Conservation (phyloP, 2,329 filamentous ascomycete species). For the Diplodia scrobiculata region DNA sequence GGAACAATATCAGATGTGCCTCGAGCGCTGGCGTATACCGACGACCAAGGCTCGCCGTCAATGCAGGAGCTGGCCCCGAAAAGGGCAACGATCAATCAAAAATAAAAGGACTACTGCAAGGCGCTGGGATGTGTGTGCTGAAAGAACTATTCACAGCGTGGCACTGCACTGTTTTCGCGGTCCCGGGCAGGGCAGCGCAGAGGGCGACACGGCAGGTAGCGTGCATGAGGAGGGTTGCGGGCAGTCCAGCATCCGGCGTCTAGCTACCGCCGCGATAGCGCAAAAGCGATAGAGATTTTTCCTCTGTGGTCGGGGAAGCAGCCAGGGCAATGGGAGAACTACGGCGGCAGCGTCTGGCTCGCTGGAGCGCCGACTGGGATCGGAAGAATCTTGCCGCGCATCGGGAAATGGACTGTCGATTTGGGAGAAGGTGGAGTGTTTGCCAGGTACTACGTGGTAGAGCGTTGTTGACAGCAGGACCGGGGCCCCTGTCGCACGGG, state of each 20-base stretch:
- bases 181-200: neutral
- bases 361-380: neutral
- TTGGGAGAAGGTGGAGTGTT: neutral
- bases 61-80: neutral
- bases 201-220: slow-evolving; percentile 15
- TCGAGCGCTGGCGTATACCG: neutral
- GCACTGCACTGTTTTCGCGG: neutral
- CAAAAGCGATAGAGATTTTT: slow-evolving; percentile 2
- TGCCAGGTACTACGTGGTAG: neutral
- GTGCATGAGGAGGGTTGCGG: neutral
- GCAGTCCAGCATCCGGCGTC: neutral
- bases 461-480: neutral
- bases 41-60: neutral
- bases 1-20: neutral
- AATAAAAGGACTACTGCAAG: slow-evolving; percentile 1
- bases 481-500: slow-evolving; percentile 11
- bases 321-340: neutral
- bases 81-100: neutral
- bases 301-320: neutral
- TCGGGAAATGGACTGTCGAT: slow-evolving; percentile 3
- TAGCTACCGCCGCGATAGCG: slow-evolving; percentile 6
- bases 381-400: neutral
- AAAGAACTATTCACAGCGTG: slow-evolving; percentile 7
- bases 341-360: neutral
- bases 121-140: neutral